These are phyloP conservation scores for Phytophthora nicotianae DNA, from an alignment of 352 stramenopile genomes.

Conservation along the genomic window DNA sequence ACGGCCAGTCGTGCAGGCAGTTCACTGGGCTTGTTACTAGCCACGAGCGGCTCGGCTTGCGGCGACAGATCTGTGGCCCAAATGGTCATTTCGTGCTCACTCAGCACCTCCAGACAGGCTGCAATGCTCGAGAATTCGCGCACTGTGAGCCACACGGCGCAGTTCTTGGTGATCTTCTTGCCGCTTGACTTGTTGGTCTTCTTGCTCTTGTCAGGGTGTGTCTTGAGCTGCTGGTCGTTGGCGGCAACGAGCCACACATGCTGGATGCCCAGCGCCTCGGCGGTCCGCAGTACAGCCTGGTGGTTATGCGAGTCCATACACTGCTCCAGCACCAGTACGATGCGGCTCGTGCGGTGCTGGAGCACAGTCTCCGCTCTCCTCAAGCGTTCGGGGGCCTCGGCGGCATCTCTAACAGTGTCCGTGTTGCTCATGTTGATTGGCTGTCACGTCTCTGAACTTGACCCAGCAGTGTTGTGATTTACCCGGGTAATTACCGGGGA, in stretches of 20 bases:
- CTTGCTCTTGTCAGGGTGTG: constrained; percentile 41
- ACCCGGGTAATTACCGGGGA: no score
- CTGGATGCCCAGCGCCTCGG: constrained; percentile 93
- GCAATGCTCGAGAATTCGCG: constrained; percentile 86
- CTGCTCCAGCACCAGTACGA: constrained; percentile 82
- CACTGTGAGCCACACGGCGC: constrained; percentile 84
- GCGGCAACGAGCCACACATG: constrained; percentile 86
- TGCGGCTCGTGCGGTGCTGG: constrained; percentile 56
- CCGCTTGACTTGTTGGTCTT: constrained; percentile 46
- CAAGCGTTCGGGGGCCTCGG: constrained; percentile 56
- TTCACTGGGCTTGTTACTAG: constrained; percentile 45
- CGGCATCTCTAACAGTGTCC: background rate
- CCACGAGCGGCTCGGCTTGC: constrained; percentile 57
- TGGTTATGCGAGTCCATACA: constrained; percentile 89
- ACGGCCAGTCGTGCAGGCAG: constrained; percentile 91
- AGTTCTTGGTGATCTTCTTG: constrained; percentile 87
- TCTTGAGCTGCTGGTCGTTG: constrained; percentile 72
- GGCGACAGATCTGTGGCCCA: constrained; percentile 93
- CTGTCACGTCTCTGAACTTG: constrained; percentile 12
- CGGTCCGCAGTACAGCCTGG: constrained; percentile 91
- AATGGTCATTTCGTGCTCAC: constrained; percentile 68
- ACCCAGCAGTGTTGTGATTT: no score
- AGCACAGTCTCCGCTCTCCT: constrained; percentile 78
- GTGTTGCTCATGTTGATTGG: constrained; percentile 13
- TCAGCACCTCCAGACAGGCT: constrained; percentile 78